These are phyloP conservation scores for Claviceps sp. DNA, from an alignment of 2,329 filamentous ascomycete species.

Conservation along the genomic window DNA sequence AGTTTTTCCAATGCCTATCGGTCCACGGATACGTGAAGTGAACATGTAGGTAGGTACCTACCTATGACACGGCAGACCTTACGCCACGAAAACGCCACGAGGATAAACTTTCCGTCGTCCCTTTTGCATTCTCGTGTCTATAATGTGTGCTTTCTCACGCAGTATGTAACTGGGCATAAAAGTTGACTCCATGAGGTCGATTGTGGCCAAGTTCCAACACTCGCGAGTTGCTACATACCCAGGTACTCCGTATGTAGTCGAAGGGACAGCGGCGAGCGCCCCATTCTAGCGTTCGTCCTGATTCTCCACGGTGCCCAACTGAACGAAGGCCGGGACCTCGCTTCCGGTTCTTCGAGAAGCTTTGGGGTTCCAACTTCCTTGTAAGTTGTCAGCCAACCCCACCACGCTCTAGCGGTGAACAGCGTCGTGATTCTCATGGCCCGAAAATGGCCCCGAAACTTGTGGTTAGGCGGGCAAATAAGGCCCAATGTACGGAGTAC, in stretches of 20 bases:
- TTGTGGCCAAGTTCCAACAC: not conserved
- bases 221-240: too few relatives aligned
- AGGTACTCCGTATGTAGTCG: not conserved
- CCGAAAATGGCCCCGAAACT: not conserved
- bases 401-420: constrained; percentile 3
- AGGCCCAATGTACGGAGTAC: too few relatives aligned
- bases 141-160: too few relatives aligned
- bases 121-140: too few relatives aligned
- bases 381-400: not conserved
- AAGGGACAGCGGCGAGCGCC: not conserved
- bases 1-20: too few relatives aligned
- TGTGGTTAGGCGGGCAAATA: not conserved
- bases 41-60: too few relatives aligned
- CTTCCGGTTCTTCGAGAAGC: not conserved
- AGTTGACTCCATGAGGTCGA: too few relatives aligned
- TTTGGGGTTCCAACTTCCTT: not conserved
- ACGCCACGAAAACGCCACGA: too few relatives aligned
- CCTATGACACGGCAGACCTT: too few relatives aligned
- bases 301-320: not conserved
- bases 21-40: too few relatives aligned
- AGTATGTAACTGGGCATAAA: too few relatives aligned
- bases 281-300: not conserved
- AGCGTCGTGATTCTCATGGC: not conserved
- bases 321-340: not conserved
- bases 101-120: too few relatives aligned